These are phyloP conservation scores for Rhinocladiella mackenziei DNA, from an alignment of 2,329 filamentous ascomycete species.

Conservation along the genomic window DNA sequence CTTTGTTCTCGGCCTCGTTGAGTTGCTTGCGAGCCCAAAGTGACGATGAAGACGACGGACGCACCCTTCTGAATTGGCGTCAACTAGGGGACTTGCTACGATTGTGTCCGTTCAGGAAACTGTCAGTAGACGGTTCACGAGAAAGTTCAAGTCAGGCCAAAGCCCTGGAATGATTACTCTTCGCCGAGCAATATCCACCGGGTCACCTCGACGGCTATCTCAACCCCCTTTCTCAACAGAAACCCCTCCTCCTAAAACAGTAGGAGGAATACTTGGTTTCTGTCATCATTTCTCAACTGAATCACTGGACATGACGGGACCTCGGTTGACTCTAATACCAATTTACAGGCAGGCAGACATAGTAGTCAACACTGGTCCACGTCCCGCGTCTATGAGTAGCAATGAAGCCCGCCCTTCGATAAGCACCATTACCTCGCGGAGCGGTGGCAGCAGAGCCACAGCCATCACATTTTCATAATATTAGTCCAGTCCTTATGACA, in stretches of 20 bases:
- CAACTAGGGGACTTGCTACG: slow-evolving; percentile 22
- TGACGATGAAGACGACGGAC: slow-evolving; percentile 24
- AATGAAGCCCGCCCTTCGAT: slow-evolving; percentile 13
- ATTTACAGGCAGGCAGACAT: background rate
- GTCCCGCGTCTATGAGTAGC: slow-evolving; percentile 5
- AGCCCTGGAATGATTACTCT: slow-evolving; percentile 31
- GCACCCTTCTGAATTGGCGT: slow-evolving; percentile 20
- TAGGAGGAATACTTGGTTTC: slow-evolving; percentile 15
- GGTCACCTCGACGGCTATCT: slow-evolving; percentile 11
- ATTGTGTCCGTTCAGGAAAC: slow-evolving; percentile 16
- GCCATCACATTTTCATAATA: too few species aligned
- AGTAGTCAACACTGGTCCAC: slow-evolving; percentile 1
- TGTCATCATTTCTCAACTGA: slow-evolving; percentile 22
- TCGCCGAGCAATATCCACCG: slow-evolving; percentile 23
- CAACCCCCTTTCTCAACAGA: slow-evolving; percentile 28
- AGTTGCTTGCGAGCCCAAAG: slow-evolving; percentile 4
- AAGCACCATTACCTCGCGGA: slow-evolving; percentile 19
- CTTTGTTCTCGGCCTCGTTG: slow-evolving; percentile 6
- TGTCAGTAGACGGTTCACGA: slow-evolving; percentile 1
- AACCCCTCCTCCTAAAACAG: slow-evolving; percentile 25
- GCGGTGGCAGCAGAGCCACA: slow-evolving; percentile 15
- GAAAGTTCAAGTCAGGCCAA: slow-evolving; percentile 2
- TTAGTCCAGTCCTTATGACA: slow-evolving; percentile 4
- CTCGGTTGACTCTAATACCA: background rate
- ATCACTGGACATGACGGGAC: slow-evolving; percentile 16